Evolutionary conservation across 2,329 filamentous ascomycete species (phyloP).

Genomic region (Scedosporium minutisporum): DNA sequence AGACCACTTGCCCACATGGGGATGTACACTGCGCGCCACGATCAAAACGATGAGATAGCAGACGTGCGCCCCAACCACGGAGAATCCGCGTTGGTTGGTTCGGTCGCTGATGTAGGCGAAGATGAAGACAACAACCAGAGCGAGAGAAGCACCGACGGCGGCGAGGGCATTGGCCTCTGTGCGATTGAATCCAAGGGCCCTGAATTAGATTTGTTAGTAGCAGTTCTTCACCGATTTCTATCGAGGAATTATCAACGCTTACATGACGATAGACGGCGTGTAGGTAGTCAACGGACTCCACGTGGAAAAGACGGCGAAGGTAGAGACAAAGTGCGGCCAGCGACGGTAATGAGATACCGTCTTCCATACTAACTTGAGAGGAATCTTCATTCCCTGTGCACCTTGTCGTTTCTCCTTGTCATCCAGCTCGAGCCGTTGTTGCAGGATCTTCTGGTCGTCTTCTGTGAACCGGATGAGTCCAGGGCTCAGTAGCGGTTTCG

Average conservation of each 20-base stretch:
- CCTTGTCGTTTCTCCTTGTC: conserved; percentile 18
- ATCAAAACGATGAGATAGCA: conserved; percentile 36
- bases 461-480: conserved; percentile 28
- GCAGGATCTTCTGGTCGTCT: conserved; percentile 22
- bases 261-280: conserved; percentile 35
- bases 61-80: conserved; percentile 32
- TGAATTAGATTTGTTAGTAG: conserved; percentile 5
- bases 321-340: conserved; percentile 39
- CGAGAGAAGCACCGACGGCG: conserved; percentile 30
- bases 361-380: conserved; percentile 28
- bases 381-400: conserved; percentile 25
- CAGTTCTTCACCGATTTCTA: too few species aligned
- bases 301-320: conserved; percentile 40
- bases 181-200: conserved; percentile 33
- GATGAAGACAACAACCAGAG: conserved; percentile 35
- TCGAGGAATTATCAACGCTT: conserved; percentile 3
- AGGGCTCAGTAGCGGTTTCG: conserved; percentile 25
- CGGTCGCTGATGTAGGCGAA: conserved; percentile 39
- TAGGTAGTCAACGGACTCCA: conserved; percentile 44
- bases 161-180: conserved; percentile 37
- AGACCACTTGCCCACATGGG: conserved; percentile 35
- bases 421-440: conserved; percentile 23
- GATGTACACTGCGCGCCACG: conserved; percentile 28
- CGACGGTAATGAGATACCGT: conserved; percentile 33
- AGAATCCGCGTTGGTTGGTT: conserved; percentile 30